These are phyloP conservation scores for Allomyces arbusculus DNA, from an alignment of 192 early-diverging fungal species.

Conservation along the genomic window DNA sequence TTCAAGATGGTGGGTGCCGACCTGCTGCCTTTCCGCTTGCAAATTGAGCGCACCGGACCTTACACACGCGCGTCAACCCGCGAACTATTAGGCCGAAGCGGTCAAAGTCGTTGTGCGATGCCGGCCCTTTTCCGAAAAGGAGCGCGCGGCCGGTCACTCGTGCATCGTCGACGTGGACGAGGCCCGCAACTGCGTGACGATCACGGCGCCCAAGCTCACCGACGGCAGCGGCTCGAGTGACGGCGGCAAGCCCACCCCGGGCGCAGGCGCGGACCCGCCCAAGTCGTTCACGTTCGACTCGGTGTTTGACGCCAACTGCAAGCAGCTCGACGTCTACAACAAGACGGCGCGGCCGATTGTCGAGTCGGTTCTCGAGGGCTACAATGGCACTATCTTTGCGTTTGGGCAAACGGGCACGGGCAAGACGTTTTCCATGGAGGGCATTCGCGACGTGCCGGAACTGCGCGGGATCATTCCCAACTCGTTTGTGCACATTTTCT, in stretches of 20 bases:
- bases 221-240: not conserved
- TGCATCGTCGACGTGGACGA: constrained; percentile 31
- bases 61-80: too few relatives aligned
- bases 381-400: constrained; percentile 79
- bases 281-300: constrained; percentile 52
- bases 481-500: constrained; percentile 42
- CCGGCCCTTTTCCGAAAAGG: constrained; percentile 39
- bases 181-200: constrained; percentile 18
- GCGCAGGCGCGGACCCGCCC: constrained; percentile 10
- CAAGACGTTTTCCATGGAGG: constrained; percentile 51
- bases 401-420: constrained; percentile 44
- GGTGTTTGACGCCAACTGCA: constrained; percentile 46
- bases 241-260: not conserved
- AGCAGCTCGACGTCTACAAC: constrained; percentile 50
- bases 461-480: constrained; percentile 44
- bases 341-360: constrained; percentile 47
- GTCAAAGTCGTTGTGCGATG: constrained; percentile 40
- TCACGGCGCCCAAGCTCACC: constrained; percentile 17
- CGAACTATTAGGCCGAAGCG: constrained; percentile 10
- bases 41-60: too few relatives aligned
- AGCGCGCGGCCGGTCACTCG: constrained; percentile 28
- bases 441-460: constrained; percentile 34
- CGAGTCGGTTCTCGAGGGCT: constrained; percentile 51
- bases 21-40: too few relatives aligned
- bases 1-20: too few relatives aligned